These are phyloP conservation scores for Trichomonas gallinae DNA, from an alignment of 208 protist species.

Conservation along the genomic window DNA sequence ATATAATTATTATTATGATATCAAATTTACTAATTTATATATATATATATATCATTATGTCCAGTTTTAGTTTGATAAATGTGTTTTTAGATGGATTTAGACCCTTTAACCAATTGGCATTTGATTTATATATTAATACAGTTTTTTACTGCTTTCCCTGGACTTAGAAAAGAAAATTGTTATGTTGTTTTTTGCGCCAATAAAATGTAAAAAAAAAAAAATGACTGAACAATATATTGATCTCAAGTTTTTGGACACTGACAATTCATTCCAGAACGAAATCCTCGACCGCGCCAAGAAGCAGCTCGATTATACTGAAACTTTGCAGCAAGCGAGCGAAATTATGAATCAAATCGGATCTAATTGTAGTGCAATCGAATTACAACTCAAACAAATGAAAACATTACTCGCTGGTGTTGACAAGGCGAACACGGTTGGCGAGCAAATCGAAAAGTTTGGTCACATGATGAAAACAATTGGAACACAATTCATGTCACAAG, in stretches of 20 bases:
- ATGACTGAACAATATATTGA: neutral
- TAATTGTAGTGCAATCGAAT: neutral
- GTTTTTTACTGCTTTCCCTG: no score
- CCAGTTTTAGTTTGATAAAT: no score
- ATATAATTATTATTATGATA: no score
- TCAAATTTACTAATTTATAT: no score
- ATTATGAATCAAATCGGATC: neutral
- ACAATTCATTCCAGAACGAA: neutral
- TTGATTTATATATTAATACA: no score
- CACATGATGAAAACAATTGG: neutral
- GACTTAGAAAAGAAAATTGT: neutral
- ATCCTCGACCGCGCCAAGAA: neutral
- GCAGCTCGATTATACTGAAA: neutral
- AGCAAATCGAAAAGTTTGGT: neutral
- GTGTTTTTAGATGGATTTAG: no score
- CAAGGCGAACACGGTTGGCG: neutral
- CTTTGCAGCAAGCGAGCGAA: neutral
- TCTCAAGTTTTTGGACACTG: neutral
- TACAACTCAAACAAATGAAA: neutral
- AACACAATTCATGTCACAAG: neutral
- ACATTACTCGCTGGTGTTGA: neutral
- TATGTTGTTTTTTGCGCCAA: neutral
- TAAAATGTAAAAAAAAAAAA: neutral
- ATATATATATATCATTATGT: no score
- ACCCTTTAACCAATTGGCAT: no score